Conservation (phyloP, 179 eudicot species). For the Patellifolia procumbens region DNA sequence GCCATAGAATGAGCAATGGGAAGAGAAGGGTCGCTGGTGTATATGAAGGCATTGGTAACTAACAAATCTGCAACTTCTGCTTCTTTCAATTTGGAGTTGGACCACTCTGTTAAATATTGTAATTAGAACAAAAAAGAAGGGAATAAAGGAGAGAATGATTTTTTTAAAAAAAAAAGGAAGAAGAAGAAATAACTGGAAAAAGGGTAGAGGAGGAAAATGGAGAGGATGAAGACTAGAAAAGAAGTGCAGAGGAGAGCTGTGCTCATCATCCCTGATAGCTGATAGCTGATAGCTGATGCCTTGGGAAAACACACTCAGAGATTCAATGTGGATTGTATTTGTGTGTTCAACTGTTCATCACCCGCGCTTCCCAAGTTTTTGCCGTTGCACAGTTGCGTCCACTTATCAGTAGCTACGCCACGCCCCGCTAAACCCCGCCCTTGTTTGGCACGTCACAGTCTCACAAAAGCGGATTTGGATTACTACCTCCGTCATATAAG, state of each 20-base stretch:
- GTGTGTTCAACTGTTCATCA: too few species aligned
- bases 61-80: conserved; percentile 58
- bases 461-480: too few species aligned
- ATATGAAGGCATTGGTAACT: conserved; percentile 72
- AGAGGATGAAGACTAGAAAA: conserved; percentile 18
- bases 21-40: conserved; percentile 70
- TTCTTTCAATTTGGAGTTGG: conserved; percentile 1
- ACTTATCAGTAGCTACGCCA: too few species aligned
- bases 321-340: too few species aligned
- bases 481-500: too few species aligned
- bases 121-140: not conserved
- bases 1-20: conserved; percentile 86
- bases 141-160: too few species aligned
- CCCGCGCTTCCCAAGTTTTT: too few species aligned
- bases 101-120: conserved; percentile 13
- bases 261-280: conserved; percentile 16
- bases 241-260: conserved; percentile 16
- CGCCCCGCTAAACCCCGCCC: too few species aligned
- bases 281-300: too few species aligned
- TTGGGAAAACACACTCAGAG: too few species aligned
- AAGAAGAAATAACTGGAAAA: conserved; percentile 14
- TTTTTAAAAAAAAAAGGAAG: not conserved
- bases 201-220: conserved; percentile 31
- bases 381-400: too few species aligned
- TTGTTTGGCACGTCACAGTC: too few species aligned